Evolutionary conservation across 2,329 filamentous ascomycete species (phyloP), one percentile per base, ranked within the genome.

Genomic region (Paraconiothyrium sp.): DNA sequence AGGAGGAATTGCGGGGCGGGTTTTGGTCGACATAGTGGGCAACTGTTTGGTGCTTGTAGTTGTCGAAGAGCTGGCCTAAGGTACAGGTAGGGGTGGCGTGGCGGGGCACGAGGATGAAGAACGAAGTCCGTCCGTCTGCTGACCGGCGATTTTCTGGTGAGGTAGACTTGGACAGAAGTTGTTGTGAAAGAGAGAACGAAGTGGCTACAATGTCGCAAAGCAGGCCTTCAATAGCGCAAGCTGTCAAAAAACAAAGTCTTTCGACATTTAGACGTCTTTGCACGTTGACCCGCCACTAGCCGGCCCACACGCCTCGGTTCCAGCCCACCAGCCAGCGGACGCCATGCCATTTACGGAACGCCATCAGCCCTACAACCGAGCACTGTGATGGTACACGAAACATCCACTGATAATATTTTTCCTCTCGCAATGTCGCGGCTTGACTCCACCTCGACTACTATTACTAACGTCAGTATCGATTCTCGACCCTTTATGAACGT

Each of bases 1-100:
- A 2, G 86, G 86, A 48, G 86, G 85, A 62, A 84, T 77, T 63
- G 81, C 81, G 66, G 84, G 82, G 64, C 78, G 79, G 24, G 83
- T 85, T 57, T 73, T 80, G 44, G 81, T 80, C 49, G 83, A 82
- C 83, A 85, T 85, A 49, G 16, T 69, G 55, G 11, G 14, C 3
- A 37, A 27, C 34, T 46, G 8, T 39, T 6, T n/a, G 6, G 4
- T 34, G 20, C 22, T 7, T 30, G 50, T 6, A n/a, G 27, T 13
- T 43, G 35, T 6, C 24, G 35, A 2, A 13, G 35, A 5, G 13
- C 3, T 41, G 32, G 27, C 58, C 34, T 34, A 41, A 60, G 59
- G 35, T 10, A 35, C 34, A 47, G 48, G 11, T 52, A 22, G 11
- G 50, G 20, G 35, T 22, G 16, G 14, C 11, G 34, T 4, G 6